Conservation (phyloP, 192 early-diverging fungal genomes). For the Gigaspora rosea region DNA sequence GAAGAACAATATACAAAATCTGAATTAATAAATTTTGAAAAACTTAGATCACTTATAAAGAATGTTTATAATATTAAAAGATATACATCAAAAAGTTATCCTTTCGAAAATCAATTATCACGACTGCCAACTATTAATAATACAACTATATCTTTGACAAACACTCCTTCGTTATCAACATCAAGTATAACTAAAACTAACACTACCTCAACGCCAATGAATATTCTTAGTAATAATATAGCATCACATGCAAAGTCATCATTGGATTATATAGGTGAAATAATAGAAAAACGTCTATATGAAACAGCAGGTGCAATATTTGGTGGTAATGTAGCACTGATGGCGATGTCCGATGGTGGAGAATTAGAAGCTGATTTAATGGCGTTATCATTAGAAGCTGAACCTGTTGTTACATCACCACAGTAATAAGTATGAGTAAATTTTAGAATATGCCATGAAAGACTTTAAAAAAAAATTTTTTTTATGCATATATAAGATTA, state of each 20-base stretch:
- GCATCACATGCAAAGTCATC: not conserved
- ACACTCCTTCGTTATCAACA: too few relatives aligned
- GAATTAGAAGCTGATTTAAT: slow-evolving; percentile 29
- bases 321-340: not conserved
- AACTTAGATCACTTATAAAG: slow-evolving; percentile 45
- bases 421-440: not conserved
- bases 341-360: slow-evolving; percentile 8
- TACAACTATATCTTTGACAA: too few relatives aligned
- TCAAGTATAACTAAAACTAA: too few relatives aligned
- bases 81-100: slow-evolving; percentile 17
- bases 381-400: slow-evolving; percentile 14
- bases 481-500: too few relatives aligned
- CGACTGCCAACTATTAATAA: not conserved
- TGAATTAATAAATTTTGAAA: slow-evolving; percentile 51
- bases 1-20: not conserved
- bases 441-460: too few relatives aligned
- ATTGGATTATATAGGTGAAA: slow-evolving; percentile 21
- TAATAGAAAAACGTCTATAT: slow-evolving; percentile 21
- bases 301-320: slow-evolving; percentile 16
- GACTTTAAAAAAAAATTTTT: too few relatives aligned
- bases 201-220: not conserved
- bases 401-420: not conserved
- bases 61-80: slow-evolving; percentile 37
- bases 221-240: not conserved
- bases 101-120: slow-evolving; percentile 20